Conservation (phyloP, 192 early-diverging fungal genomes). For the Coemansia biformis region DNA sequence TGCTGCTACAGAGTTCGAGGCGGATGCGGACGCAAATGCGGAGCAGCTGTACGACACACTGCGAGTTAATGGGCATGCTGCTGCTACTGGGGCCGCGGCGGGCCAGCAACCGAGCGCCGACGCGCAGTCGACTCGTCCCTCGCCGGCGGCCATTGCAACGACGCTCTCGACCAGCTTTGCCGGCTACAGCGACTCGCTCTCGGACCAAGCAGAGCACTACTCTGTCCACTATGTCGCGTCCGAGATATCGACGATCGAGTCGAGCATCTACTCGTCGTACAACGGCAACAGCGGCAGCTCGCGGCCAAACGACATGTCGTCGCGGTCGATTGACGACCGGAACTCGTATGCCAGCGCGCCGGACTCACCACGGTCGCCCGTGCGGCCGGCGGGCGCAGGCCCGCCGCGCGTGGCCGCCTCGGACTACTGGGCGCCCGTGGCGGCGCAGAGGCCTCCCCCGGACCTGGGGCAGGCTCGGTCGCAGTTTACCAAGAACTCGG, state of each 20-base stretch:
- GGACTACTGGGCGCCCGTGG: conserved; percentile 1
- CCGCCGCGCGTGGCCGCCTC: background rate
- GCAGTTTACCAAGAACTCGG: conserved; percentile 43
- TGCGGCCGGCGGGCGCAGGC: background rate
- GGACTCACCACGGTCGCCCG: conserved; percentile 20
- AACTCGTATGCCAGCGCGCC: conserved; percentile 44
- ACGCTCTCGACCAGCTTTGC: conserved; percentile 47
- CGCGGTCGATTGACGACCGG: conserved; percentile 28
- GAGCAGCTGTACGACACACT: conserved; percentile 7
- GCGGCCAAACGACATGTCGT: conserved; percentile 18
- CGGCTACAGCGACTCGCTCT: conserved; percentile 18
- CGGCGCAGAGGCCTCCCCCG: too few relatives aligned
- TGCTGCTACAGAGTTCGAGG: background rate
- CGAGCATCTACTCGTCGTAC: conserved; percentile 43
- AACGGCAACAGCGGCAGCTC: conserved; percentile 17
- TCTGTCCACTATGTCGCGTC: conserved; percentile 37
- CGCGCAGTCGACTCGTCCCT: conserved; percentile 4
- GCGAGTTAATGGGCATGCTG: conserved; percentile 6
- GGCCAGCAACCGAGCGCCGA: background rate
- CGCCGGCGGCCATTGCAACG: conserved; percentile 31
- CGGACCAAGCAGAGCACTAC: conserved; percentile 18
- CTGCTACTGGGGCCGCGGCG: too few relatives aligned
- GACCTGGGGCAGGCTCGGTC: background rate
- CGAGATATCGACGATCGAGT: conserved; percentile 49
- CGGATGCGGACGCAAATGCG: conserved; percentile 6